A percentile compares a stretch with the other conserved stretches of the same genome.
These are phyloP conservation scores for Metarhizium robertsii DNA, from an alignment of 2,329 filamentous ascomycete species.

Conservation along the genomic window DNA sequence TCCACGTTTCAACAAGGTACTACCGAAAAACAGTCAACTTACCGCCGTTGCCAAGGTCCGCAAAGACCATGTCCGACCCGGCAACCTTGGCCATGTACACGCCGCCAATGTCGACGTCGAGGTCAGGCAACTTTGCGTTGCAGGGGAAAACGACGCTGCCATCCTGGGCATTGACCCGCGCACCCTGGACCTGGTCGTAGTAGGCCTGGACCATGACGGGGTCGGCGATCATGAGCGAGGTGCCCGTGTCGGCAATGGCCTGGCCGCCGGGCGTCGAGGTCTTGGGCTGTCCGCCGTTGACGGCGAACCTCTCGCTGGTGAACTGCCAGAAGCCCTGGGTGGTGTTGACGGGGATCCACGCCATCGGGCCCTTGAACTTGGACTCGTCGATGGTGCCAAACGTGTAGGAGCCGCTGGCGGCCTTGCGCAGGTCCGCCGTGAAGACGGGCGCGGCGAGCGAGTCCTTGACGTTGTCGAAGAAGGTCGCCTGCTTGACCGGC, in stretches of 20 bases:
- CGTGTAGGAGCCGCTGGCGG: conserved; percentile 53
- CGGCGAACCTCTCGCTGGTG: conserved; percentile 12
- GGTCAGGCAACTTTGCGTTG: conserved; percentile 32
- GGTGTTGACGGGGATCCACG: conserved; percentile 52
- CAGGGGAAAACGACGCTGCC: conserved; percentile 38
- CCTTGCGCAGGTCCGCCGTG: conserved; percentile 57
- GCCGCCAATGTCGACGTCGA: conserved; percentile 46
- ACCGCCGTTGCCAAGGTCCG: conserved; percentile 39
- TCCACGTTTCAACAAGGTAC: too few relatives aligned
- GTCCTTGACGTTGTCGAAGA: conserved; percentile 25
- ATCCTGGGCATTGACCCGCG: conserved; percentile 22
- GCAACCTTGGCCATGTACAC: conserved; percentile 43
- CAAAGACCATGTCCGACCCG: conserved; percentile 47
- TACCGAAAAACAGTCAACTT: conserved; percentile 19
- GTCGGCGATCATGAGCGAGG: conserved; percentile 53
- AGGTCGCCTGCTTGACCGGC: conserved; percentile 32
- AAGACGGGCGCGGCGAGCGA: conserved; percentile 37
- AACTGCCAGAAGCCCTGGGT: conserved; percentile 55
- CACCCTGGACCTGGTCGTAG: conserved; percentile 33
- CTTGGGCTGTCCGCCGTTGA: conserved; percentile 10
- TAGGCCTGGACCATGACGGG: conserved; percentile 38
- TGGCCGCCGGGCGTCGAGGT: conserved; percentile 32
- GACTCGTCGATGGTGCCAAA: conserved; percentile 60
- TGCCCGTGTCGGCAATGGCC: conserved; percentile 47
- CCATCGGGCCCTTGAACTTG: conserved; percentile 54